Conservation (phyloP, 352 stramenopile genomes). For the Pythium grandisporangium region DNA sequence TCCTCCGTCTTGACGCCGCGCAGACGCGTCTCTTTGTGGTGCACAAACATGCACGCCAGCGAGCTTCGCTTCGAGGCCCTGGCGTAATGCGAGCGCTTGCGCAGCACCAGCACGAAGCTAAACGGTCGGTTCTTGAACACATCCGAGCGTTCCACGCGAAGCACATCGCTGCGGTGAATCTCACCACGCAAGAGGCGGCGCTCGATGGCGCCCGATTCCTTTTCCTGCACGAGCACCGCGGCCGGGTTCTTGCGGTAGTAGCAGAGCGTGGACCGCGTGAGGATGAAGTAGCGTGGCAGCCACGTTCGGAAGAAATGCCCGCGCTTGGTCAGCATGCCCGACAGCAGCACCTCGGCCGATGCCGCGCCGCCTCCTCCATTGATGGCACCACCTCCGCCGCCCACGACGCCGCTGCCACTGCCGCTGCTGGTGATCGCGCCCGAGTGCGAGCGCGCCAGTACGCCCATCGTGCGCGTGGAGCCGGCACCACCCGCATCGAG, state of each 20-base stretch:
- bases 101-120: constrained; percentile 52
- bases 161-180: constrained; percentile 38
- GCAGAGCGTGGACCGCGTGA: constrained; percentile 44
- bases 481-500: constrained; percentile 4
- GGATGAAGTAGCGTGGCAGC: constrained; percentile 54
- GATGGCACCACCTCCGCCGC: no score
- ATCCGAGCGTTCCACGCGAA: constrained; percentile 51
- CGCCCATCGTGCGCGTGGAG: constrained; percentile 2
- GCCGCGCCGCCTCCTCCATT: no score
- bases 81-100: constrained; percentile 33
- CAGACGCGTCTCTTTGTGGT: constrained; percentile 54
- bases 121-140: constrained; percentile 49
- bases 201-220: constrained; percentile 33
- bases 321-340: constrained; percentile 48
- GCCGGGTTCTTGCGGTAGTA: constrained; percentile 70
- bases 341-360: constrained; percentile 48
- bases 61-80: constrained; percentile 9
- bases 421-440: constrained; percentile 1
- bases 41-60: constrained; percentile 32
- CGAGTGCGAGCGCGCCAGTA: constrained; percentile 8
- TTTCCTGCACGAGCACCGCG: constrained; percentile 12
- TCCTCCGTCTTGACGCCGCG: constrained; percentile 24
- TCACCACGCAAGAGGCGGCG: constrained; percentile 63
- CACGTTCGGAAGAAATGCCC: constrained; percentile 73
- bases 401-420: constrained; percentile 4